Percentiles rank a stretch among this genome's conserved stretches.
Conservation (phyloP, 1,284 basidiomycete species). For the Moesziomyces sp. region DNA sequence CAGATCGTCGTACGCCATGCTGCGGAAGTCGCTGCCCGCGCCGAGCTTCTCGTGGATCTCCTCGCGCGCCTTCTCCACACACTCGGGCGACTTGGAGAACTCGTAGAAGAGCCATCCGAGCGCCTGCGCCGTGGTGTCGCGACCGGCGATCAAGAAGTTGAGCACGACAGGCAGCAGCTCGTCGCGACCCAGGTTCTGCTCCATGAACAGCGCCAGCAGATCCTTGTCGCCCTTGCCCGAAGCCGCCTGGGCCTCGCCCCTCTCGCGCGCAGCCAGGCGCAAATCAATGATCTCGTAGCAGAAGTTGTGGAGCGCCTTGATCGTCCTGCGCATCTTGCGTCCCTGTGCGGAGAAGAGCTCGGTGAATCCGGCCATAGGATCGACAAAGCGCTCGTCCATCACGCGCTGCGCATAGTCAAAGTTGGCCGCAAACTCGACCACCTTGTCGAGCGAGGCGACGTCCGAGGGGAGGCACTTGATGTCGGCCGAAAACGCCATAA, state of each 20-base stretch:
- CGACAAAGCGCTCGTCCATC: conserved; percentile 55
- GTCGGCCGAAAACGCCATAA: conserved; percentile 52
- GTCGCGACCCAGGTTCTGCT: conserved; percentile 64
- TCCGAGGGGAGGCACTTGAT: conserved; percentile 44
- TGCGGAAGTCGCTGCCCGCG: conserved; percentile 17
- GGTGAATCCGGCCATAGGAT: conserved; percentile 39
- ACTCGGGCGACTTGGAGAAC: conserved; percentile 41
- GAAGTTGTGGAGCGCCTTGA: conserved; percentile 42
- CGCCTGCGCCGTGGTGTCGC: conserved; percentile 59
- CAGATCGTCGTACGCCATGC: conserved; percentile 56
- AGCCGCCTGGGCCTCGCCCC: conserved; percentile 35
- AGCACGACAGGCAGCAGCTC: conserved; percentile 63
- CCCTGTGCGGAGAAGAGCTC: conserved; percentile 51
- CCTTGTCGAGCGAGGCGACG: conserved; percentile 47
- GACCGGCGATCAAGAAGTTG: conserved; percentile 57
- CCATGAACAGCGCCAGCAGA: conserved; percentile 70
- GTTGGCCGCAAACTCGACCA: conserved; percentile 61
- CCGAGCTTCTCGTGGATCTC: conserved; percentile 52
- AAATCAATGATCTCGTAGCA: conserved; percentile 53
- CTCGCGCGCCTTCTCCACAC: conserved; percentile 28
- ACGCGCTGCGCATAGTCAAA: conserved; percentile 65
- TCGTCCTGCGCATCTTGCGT: conserved; percentile 40
- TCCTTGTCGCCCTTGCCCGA: conserved; percentile 54
- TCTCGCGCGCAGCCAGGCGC: conserved; percentile 30
- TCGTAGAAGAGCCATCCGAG: conserved; percentile 58